Percentiles rank a stretch among this genome's conserved stretches.
Evolutionary conservation across 768 basidiomycete genomes (phyloP).

Genomic region (Rhizopogon vulgaris): DNA sequence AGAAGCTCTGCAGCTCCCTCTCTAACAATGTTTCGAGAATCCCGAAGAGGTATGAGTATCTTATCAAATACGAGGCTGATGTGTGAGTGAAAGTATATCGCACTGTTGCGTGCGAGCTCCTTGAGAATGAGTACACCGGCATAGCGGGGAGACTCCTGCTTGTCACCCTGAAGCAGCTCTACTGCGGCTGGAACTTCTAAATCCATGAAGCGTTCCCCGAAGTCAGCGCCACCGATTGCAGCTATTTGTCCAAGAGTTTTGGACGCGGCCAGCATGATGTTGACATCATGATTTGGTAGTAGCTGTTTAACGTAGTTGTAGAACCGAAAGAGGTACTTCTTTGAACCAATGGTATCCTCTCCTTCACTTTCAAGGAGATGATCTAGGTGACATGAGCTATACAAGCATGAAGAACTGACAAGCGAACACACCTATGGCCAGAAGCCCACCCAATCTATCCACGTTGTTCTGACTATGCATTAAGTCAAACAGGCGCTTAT

Average conservation of each 20-base stretch:
- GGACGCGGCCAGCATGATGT: conserved; percentile 93
- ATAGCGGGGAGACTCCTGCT: conserved; percentile 76
- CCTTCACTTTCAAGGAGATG: conserved; percentile 70
- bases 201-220: conserved; percentile 87
- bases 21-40: conserved; percentile 82
- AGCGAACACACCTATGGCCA: conserved; percentile 69
- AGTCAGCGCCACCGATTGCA: conserved; percentile 72
- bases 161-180: conserved; percentile 70
- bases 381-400: conserved; percentile 34
- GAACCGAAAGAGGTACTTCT: conserved; percentile 76
- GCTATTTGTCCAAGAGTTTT: conserved; percentile 87
- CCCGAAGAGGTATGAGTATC: conserved; percentile 85
- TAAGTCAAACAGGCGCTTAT: conserved; percentile 70
- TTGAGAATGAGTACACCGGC: conserved; percentile 92
- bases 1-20: conserved; percentile 92
- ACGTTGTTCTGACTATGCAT: conserved; percentile 73
- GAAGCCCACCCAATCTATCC: conserved; percentile 81
- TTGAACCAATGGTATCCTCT: conserved; percentile 78
- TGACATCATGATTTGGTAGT: conserved; percentile 85
- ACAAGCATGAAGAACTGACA: conserved; percentile 1
- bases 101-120: conserved; percentile 87
- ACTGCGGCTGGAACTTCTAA: conserved; percentile 83
- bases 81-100: conserved; percentile 81
- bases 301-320: conserved; percentile 91
- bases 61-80: conserved; percentile 88